Conservation (phyloP, 345 rosid genomes). For the Populus ilicifolia region DNA sequence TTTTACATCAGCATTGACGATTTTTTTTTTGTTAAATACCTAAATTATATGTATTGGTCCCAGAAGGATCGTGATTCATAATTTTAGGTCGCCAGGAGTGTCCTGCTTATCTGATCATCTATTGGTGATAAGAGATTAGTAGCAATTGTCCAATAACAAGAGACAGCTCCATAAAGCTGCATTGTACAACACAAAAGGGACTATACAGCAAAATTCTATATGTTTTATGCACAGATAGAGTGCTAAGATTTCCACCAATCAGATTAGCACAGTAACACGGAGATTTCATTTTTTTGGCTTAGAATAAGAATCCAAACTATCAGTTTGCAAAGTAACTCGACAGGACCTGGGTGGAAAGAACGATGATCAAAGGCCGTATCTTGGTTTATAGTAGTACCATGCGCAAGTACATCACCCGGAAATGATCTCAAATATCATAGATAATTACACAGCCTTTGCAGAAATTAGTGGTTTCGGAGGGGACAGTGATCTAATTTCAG, state of each 20-base stretch:
- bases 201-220: not conserved
- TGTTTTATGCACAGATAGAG: not conserved
- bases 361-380: not conserved
- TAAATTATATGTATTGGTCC: not conserved
- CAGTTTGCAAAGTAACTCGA: not conserved
- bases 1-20: not conserved
- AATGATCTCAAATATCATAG: not conserved
- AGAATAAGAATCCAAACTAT: not conserved
- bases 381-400: not conserved
- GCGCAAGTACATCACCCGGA: slow-evolving; percentile 1
- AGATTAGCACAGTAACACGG: not conserved
- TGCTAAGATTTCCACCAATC: not conserved
- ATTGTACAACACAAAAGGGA: not conserved
- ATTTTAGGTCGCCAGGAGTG: not conserved
- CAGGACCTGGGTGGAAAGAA: not conserved
- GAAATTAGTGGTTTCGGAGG: slow-evolving; percentile 45
- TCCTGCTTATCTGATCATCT: not conserved
- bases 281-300: not conserved
- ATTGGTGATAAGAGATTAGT: not conserved
- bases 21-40: not conserved
- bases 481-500: slow-evolving; percentile 76
- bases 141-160: not conserved
- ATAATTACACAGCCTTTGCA: slow-evolving; percentile 15
- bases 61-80: not conserved
- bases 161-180: not conserved